Evolutionary conservation across 2,329 filamentous ascomycete genomes (phyloP).

Genomic region (Incumbomyces lentus): DNA sequence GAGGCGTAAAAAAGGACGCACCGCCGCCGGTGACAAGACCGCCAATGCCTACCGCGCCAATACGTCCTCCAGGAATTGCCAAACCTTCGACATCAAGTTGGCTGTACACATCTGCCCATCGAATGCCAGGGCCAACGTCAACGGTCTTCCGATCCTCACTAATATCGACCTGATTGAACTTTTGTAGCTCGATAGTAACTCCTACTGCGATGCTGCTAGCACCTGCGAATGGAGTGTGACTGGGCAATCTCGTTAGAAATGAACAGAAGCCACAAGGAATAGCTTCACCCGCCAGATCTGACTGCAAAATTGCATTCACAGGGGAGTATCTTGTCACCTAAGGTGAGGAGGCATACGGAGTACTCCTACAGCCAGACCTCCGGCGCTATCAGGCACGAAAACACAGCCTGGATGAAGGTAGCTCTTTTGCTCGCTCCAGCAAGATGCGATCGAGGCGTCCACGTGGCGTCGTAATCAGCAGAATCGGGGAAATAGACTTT

Average conservation of each 20-base stretch:
- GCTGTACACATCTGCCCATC: slow-evolving; percentile 28
- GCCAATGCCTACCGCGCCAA: slow-evolving; percentile 21
- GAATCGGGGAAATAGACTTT: no score
- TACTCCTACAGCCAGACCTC: no score
- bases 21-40: slow-evolving; percentile 22
- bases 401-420: no score
- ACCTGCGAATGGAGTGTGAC: slow-evolving; percentile 47
- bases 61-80: slow-evolving; percentile 27
- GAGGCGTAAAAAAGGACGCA: slow-evolving; percentile 8
- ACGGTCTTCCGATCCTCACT: slow-evolving; percentile 22
- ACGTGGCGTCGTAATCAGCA: no score
- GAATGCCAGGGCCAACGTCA: slow-evolving; percentile 26
- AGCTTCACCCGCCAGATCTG: no score
- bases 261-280: no score
- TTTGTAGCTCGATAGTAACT: slow-evolving; percentile 26
- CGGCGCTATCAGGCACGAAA: no score
- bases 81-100: slow-evolving; percentile 25
- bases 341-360: no score
- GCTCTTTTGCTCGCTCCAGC: no score
- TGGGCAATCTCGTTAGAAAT: no score
- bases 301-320: slow-evolving; percentile 39
- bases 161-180: slow-evolving; percentile 24
- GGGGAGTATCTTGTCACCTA: no score
- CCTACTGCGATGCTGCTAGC: slow-evolving; percentile 41
- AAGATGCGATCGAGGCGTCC: no score